These are phyloP conservation scores for Saturnispora mendoncae DNA, from an alignment of 805 yeast genomes.

Conservation along the genomic window DNA sequence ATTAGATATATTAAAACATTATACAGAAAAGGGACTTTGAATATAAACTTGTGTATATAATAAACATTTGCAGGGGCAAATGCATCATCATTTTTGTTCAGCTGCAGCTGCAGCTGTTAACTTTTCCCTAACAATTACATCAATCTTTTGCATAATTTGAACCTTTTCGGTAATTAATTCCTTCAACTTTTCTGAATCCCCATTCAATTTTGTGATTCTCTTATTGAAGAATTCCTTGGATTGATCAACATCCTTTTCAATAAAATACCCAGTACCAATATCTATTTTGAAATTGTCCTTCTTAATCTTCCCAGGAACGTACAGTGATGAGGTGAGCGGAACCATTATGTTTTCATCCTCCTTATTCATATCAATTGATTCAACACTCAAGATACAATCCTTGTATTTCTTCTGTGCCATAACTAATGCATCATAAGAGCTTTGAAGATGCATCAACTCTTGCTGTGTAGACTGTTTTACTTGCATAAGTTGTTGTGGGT, in stretches of 20 bases:
- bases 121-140: constrained; percentile 45
- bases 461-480: constrained; percentile 76
- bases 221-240: constrained; percentile 63
- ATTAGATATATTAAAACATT: no score
- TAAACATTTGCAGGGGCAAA: not conserved
- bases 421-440: constrained; percentile 73
- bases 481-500: constrained; percentile 76
- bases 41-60: no score
- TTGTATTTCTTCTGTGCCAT: constrained; percentile 74
- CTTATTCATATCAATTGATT: constrained; percentile 35
- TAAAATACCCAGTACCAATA: constrained; percentile 92
- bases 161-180: constrained; percentile 69
- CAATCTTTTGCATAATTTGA: constrained; percentile 52
- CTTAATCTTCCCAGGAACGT: constrained; percentile 74
- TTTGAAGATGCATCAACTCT: constrained; percentile 78
- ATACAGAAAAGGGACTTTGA: no score
- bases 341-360: constrained; percentile 51
- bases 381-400: constrained; percentile 71
- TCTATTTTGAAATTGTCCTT: constrained; percentile 75
- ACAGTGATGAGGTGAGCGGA: constrained; percentile 82
- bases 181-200: constrained; percentile 66
- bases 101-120: constrained; percentile 35
- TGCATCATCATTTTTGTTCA: not conserved
- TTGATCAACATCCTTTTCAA: constrained; percentile 64
- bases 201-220: constrained; percentile 62